Evolutionary conservation across 805 yeast species (phyloP).

Genomic region (Grigorovia transvaalensis): DNA sequence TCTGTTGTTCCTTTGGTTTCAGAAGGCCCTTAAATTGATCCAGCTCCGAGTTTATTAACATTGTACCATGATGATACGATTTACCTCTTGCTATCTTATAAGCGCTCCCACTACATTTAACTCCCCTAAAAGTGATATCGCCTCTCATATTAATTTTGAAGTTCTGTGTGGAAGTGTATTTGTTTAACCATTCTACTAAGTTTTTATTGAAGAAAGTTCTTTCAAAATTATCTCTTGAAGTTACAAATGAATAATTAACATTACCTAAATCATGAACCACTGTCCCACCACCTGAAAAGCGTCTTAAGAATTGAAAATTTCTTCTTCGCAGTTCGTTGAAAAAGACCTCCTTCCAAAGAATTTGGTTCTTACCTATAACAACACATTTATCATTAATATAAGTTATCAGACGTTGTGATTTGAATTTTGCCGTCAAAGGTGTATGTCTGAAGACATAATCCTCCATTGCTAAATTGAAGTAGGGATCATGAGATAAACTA

Average conservation of each 20-base stretch:
- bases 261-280: slow-evolving; percentile 92
- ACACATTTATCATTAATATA: slow-evolving; percentile 77
- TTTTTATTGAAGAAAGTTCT: slow-evolving; percentile 43
- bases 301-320: slow-evolving; percentile 57
- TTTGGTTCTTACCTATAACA: slow-evolving; percentile 94
- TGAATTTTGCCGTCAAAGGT: slow-evolving; percentile 31
- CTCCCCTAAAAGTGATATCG: slow-evolving; percentile 51
- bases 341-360: slow-evolving; percentile 83
- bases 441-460: slow-evolving; percentile 59
- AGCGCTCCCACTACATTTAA: slow-evolving; percentile 87
- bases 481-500: slow-evolving; percentile 47
- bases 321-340: slow-evolving; percentile 40
- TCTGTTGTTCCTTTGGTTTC: slow-evolving; percentile 33
- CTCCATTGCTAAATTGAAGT: slow-evolving; percentile 70
- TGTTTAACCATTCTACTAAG: slow-evolving; percentile 31
- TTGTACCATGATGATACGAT: slow-evolving; percentile 93
- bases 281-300: slow-evolving; percentile 92
- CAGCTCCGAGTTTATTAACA: slow-evolving; percentile 64
- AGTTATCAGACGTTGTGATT: slow-evolving; percentile 49
- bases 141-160: slow-evolving; percentile 62
- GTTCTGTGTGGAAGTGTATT: slow-evolving; percentile 6
- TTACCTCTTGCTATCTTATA: slow-evolving; percentile 72
- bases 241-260: slow-evolving; percentile 73
- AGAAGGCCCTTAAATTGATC: slow-evolving; percentile 50
- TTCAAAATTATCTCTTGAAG: slow-evolving; percentile 54